Conservation (phyloP, 352 stramenopile genomes). For the Phytopythium aichiense region DNA sequence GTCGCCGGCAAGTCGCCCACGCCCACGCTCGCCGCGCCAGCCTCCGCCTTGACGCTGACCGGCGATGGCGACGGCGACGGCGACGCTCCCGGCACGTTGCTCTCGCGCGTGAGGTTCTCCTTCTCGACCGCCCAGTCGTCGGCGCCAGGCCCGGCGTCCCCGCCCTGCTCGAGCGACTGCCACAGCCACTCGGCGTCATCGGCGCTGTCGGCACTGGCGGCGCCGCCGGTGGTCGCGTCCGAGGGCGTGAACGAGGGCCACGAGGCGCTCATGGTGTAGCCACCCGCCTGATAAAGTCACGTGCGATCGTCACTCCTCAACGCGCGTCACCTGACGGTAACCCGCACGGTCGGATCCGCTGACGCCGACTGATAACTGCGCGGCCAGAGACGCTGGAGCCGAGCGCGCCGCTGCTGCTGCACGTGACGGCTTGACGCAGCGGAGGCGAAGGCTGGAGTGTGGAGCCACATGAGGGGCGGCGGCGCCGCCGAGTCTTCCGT, state of each 20-base stretch:
- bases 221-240: not conserved
- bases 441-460: not conserved
- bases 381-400: not conserved
- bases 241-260: not conserved
- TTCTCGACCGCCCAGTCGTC: not conserved
- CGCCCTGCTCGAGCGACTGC: not conserved
- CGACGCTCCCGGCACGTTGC: not conserved
- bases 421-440: not conserved
- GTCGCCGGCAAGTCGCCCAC: not conserved
- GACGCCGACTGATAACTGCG: not conserved
- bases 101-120: not conserved
- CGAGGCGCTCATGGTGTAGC: constrained; percentile 1
- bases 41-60: not conserved
- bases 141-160: not conserved
- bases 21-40: not conserved
- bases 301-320: not conserved
- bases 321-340: no score
- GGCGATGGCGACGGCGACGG: not conserved
- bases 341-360: no score
- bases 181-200: not conserved
- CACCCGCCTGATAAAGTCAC: not conserved
- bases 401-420: no score
- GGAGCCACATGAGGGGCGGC: not conserved
- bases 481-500: not conserved
- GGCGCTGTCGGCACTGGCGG: not conserved